phyloP scores from a whole-genome alignment of 768 basidiomycete genomes.

The Fomitopsis serialis region DNA sequence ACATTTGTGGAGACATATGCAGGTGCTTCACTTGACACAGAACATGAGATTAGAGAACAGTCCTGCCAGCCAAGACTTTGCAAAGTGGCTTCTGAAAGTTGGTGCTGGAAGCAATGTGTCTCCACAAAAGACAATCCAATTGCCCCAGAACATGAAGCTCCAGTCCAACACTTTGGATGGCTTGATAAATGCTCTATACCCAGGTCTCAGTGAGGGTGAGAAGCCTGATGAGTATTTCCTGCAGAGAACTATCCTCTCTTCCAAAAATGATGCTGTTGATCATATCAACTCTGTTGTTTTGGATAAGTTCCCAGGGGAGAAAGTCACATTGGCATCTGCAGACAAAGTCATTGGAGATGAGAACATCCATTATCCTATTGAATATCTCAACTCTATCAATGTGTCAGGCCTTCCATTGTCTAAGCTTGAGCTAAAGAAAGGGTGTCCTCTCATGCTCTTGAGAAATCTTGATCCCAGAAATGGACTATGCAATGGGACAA shows the following conservation, averaged over 20 bases:
- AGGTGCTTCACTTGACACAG: neutral
- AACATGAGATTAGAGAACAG: slow-evolving; percentile 1
- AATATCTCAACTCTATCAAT: slow-evolving; percentile 35
- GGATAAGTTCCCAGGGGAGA: slow-evolving; percentile 13
- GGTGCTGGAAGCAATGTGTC: slow-evolving; percentile 7
- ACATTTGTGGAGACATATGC: slow-evolving; percentile 1
- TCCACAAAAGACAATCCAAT: neutral
- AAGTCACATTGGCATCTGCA: slow-evolving; percentile 13
- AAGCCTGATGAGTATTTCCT: slow-evolving; percentile 27
- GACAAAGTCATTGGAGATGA: slow-evolving; percentile 20
- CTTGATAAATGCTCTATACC: slow-evolving; percentile 3
- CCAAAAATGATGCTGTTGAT: slow-evolving; percentile 31
- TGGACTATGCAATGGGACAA: slow-evolving; percentile 34
- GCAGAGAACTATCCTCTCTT: no score
- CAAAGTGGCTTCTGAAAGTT: slow-evolving; percentile 12
- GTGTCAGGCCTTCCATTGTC: slow-evolving; percentile 33
- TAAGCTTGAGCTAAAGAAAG: slow-evolving; percentile 8
- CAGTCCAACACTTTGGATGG: neutral
- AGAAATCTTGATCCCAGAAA: slow-evolving; percentile 33
- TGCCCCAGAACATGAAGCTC: neutral
- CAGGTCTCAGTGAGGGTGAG: neutral
- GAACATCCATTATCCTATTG: slow-evolving; percentile 26
- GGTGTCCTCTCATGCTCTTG: slow-evolving; percentile 36
- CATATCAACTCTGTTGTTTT: slow-evolving; percentile 24
- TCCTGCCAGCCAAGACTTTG: slow-evolving; percentile 1